Evolutionary conservation across 768 basidiomycete genomes (phyloP).

Genomic region (Boletales sp.): DNA sequence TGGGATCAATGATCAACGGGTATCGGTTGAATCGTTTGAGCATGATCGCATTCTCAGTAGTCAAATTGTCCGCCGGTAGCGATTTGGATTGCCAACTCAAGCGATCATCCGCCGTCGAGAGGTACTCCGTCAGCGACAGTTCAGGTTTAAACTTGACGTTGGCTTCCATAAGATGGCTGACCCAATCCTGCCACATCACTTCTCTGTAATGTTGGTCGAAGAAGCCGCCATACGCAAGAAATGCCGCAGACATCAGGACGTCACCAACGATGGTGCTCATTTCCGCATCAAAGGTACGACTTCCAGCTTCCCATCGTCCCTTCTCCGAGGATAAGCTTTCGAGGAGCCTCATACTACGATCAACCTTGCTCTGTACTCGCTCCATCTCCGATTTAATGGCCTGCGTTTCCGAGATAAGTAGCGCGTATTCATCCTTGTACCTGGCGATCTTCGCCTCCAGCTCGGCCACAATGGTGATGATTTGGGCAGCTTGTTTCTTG

Average conservation of each 20-base stretch:
- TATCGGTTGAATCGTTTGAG: constrained; percentile 97
- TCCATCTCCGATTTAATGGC: constrained; percentile 98
- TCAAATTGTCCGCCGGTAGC: constrained; percentile 92
- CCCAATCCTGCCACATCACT: constrained; percentile 96
- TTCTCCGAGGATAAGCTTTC: constrained; percentile 94
- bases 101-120: constrained; percentile 95
- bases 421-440: constrained; percentile 97
- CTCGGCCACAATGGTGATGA: constrained; percentile 88
- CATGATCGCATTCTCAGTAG: constrained; percentile 99
- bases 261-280: constrained; percentile 99
- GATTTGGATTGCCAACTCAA: constrained; percentile 94
- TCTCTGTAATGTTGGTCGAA: constrained; percentile 99
- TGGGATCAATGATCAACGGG: constrained; percentile 96
- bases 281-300: constrained; percentile 92
- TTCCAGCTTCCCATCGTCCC: constrained; percentile 90
- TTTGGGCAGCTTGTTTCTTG: constrained; percentile 86
- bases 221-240: constrained; percentile 96
- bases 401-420: constrained; percentile 94
- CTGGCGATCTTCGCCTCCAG: constrained; percentile 87
- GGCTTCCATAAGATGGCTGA: constrained; percentile 81
- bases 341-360: constrained; percentile 92
- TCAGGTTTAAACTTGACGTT: constrained; percentile 90
- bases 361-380: constrained; percentile 93
- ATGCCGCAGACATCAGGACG: constrained; percentile 91
- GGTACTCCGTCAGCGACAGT: constrained; percentile 89